Evolutionary conservation across 2,329 filamentous ascomycete genomes (phyloP).

Genomic region (Metarhizium robertsii): DNA sequence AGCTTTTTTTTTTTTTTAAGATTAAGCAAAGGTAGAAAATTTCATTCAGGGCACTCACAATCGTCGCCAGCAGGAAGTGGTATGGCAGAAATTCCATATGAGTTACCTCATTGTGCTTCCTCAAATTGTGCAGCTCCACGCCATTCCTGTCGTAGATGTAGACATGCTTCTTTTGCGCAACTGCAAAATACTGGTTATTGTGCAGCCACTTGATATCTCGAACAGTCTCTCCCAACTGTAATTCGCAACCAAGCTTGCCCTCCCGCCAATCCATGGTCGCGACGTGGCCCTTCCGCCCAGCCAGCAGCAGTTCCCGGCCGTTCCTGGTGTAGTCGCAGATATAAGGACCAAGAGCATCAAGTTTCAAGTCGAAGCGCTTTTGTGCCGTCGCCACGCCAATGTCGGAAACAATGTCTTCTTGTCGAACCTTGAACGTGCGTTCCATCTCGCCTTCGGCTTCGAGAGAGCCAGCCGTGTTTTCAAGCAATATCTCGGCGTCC

Average conservation of each 20-base stretch:
- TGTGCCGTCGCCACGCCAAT: slow-evolving; percentile 79
- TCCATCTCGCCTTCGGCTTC: slow-evolving; percentile 85
- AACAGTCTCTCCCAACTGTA: slow-evolving; percentile 85
- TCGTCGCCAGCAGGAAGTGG: slow-evolving; percentile 84
- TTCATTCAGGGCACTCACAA: slow-evolving; percentile 43
- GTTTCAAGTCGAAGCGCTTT: slow-evolving; percentile 83
- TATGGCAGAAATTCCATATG: slow-evolving; percentile 95
- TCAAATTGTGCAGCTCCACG: slow-evolving; percentile 84
- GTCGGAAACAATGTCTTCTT: slow-evolving; percentile 69
- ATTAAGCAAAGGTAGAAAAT: neutral
- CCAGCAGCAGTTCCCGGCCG: slow-evolving; percentile 75
- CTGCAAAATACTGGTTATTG: slow-evolving; percentile 89
- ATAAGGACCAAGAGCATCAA: slow-evolving; percentile 80
- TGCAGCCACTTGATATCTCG: slow-evolving; percentile 87
- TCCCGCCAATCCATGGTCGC: slow-evolving; percentile 95
- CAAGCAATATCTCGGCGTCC: slow-evolving; percentile 88
- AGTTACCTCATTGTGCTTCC: slow-evolving; percentile 82
- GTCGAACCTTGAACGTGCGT: slow-evolving; percentile 82
- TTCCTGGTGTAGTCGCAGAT: slow-evolving; percentile 83
- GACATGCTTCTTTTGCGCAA: slow-evolving; percentile 91
- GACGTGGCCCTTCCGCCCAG: slow-evolving; percentile 86
- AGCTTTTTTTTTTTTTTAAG: neutral
- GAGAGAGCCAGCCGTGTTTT: slow-evolving; percentile 77
- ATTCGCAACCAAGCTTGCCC: slow-evolving; percentile 81
- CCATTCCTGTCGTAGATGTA: slow-evolving; percentile 94